phyloP scores from a whole-genome alignment of 176 grass and related monocot species.

The Carex scoparia region DNA sequence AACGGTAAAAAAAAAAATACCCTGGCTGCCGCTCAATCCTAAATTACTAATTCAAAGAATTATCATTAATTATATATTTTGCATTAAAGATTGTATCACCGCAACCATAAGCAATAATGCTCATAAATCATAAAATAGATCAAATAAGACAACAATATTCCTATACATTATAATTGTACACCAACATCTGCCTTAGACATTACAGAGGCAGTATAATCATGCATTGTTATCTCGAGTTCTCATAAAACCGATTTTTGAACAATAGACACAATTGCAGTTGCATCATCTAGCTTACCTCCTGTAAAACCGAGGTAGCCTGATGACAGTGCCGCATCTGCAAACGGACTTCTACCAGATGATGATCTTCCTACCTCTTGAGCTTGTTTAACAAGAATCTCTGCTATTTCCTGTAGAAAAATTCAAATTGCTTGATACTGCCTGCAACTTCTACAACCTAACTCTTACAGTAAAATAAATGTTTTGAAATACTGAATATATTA shows the following conservation, averaged over 20 bases:
- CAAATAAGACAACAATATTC: background rate
- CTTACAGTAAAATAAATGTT: background rate
- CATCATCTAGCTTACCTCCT: slow-evolving; percentile 93
- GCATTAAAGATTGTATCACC: background rate
- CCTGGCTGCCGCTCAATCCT: background rate
- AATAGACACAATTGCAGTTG: slow-evolving; percentile 75
- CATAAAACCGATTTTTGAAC: slow-evolving; percentile 52
- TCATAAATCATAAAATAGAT: background rate
- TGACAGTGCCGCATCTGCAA: slow-evolving; percentile 60
- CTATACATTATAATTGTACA: slow-evolving; percentile 2
- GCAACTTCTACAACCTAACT: background rate
- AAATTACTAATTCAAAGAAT: background rate
- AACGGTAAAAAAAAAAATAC: background rate
- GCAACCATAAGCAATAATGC: background rate
- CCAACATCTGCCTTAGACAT: background rate
- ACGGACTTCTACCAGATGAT: slow-evolving; percentile 56
- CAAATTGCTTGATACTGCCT: background rate
- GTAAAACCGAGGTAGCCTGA: slow-evolving; percentile 65
- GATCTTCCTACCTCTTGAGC: slow-evolving; percentile 72
- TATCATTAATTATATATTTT: background rate
- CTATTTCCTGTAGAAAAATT: slow-evolving; percentile 59
- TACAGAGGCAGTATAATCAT: background rate
- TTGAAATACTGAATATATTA: slow-evolving; percentile 1
- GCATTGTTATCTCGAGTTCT: background rate
- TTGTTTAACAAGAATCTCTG: slow-evolving; percentile 39